Conservation (phyloP, 257 asterid species). For the Oldenlandia corymbosa region DNA sequence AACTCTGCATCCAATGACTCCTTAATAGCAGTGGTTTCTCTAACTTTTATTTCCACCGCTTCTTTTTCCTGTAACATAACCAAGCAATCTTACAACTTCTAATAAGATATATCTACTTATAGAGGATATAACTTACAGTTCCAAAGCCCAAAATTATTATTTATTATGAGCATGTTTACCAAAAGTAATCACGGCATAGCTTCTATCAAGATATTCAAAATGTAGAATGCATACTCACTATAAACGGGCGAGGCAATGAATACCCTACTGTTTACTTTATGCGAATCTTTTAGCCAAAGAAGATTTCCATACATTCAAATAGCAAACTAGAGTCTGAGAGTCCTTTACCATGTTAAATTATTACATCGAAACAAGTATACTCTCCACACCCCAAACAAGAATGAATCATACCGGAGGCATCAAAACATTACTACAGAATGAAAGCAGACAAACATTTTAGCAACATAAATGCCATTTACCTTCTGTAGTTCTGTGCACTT, state of each 20-base stretch:
- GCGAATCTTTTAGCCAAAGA: neutral
- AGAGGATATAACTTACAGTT: neutral
- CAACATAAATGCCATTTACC: slow-evolving; percentile 37
- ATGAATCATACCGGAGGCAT: neutral
- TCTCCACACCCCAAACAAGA: neutral
- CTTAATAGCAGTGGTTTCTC: slow-evolving; percentile 35
- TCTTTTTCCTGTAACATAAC: slow-evolving; percentile 69
- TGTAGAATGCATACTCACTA: neutral
- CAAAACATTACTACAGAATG: neutral
- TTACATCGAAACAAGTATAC: neutral
- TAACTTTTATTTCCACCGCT: slow-evolving; percentile 55
- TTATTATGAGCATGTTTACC: neutral
- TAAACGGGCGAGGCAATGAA: neutral
- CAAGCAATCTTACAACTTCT: neutral
- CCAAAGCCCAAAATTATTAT: no score
- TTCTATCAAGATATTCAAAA: neutral
- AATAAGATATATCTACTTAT: neutral
- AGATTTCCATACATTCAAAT: neutral
- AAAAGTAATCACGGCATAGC: neutral
- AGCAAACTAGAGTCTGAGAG: neutral
- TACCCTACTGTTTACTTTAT: neutral
- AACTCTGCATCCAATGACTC: slow-evolving; percentile 63
- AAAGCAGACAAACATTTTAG: no score
- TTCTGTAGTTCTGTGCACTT: slow-evolving; percentile 60
- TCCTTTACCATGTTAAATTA: neutral